Base-by-base conservation (phyloP, 225 moss, liverwort and hornwort genomes). In the Lunularia cruciata region DNA sequence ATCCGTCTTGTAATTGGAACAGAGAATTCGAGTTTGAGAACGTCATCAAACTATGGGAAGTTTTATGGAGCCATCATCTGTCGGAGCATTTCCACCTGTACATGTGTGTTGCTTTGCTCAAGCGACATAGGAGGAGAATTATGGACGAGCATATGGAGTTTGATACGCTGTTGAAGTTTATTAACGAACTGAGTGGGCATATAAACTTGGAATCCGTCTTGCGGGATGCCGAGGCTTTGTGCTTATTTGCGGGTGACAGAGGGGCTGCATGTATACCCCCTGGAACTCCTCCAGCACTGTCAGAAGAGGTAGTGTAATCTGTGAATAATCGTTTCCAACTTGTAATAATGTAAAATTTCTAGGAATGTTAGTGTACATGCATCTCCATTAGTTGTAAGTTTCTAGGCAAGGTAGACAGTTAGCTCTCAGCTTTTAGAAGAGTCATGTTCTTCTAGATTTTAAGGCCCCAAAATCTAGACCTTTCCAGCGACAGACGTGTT, bases 71-170 rank as follows among this genome's bases (percentile, higher is more conserved):
- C 77, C 90, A 88, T 68, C 76, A 89, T 43, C 67, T 91, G 64
- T 93, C 91, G 5, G 96, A 93, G 83, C 93, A 98, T 56, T 98
- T 93, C 65, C 96, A 98, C 77, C 86, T 98, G 11, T 93, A 91
- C 69, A 93, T 98, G 77, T 93, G 93, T 59, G 96, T 93, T 52
- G 96, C 92, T 26, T 74, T 98, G 66, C 71, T 93, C 16, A 98
- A 78, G 85, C 86, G 91, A 67, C 83, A 98, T 62, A 82, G 96
- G 34, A 83, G 93, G 15, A 98, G 89, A 72, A 98, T 98, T 31
- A 98, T 98, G 96, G 96, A 98, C 52, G 96, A 98, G 65, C 90
- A 98, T 58, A 98, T 98, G 98, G 91, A 93, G 45, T 98, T 98
- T 55, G 93, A 93, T 63, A 93, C 93, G 2, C 61, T 98, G 19